Evolutionary conservation across 441 rosid genomes (phyloP).

Genomic region (Adansonia rubrostipa): DNA sequence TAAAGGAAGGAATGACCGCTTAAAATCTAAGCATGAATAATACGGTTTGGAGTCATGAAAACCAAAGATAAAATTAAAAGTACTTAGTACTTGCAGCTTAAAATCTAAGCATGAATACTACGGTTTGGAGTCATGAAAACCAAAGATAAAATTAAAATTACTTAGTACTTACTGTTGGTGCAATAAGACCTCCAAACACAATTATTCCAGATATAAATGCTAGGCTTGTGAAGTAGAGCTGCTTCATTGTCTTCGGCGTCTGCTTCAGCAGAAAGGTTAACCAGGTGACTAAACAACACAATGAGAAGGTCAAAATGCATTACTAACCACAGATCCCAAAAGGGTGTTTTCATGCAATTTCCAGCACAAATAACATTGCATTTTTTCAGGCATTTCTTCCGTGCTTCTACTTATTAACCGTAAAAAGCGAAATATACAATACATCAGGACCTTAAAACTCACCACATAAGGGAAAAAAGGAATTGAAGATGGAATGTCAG

Average conservation of each 20-base stretch:
- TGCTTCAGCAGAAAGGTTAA: slow-evolving; percentile 35
- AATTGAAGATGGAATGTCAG: slow-evolving; percentile 88
- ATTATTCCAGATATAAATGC: slow-evolving; percentile 72
- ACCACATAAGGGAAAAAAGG: slow-evolving; percentile 86
- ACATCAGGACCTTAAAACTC: slow-evolving; percentile 26
- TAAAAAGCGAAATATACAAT: not conserved
- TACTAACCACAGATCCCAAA: slow-evolving; percentile 15
- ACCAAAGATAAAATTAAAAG: not conserved
- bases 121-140: not conserved
- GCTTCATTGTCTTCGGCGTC: slow-evolving; percentile 86
- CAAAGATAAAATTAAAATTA: not conserved
- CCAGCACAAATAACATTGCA: not conserved
- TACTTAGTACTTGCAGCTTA: slow-evolving; percentile 39
- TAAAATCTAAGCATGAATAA: not conserved
- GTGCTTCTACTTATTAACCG: not conserved
- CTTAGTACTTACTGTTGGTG: slow-evolving; percentile 71
- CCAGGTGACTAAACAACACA: slow-evolving; percentile 11
- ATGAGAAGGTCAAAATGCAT: not conserved
- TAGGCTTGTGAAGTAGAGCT: slow-evolving; percentile 79
- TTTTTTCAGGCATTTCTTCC: not conserved
- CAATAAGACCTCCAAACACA: slow-evolving; percentile 87
- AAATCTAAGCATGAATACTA: not conserved
- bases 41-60: not conserved
- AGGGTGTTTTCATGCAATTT: not conserved
- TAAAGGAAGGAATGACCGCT: not conserved